Evolutionary conservation across 306 rosid species (phyloP), one percentile per base, ranked within the genome.

Genomic region (Abrus pulchellus): DNA sequence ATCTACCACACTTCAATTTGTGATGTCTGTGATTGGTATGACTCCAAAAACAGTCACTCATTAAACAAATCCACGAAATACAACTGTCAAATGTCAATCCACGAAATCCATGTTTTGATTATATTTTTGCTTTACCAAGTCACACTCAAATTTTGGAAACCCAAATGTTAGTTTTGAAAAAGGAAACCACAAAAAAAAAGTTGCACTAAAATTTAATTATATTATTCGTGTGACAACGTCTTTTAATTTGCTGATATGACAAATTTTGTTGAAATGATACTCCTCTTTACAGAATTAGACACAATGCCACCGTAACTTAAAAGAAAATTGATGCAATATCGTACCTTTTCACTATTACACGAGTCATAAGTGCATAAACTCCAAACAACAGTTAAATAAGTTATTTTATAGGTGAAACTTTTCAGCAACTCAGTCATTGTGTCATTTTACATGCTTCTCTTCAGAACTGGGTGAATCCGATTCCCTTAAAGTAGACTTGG

Each of bases 1-100:
- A 33, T 62, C 72, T 75, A 61, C 50, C 59, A 5, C 27, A 61
- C 54, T 40, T 38, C 63, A 71, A 71, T 34, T 11, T 72, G 50
- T 74, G 44, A 45, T 41, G 44, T 41, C 32, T 20, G 3, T 56
- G 9, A 56, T 57, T 30, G 79, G 32, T 27, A 52, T 60, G 60
- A 30, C 61, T 48, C 28, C 38, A 14, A 9, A 61, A 48, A 20
- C 71, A 61, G 27, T 5, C 47, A 3, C 32, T 49, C 68, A 32
- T 48, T 76, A 9, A 75, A 56, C 41, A 54, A 5, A 72, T 40
- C 55, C 54, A 29, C 43, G 5, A 43, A 43, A 28, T 57, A 14
- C 80, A 36, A 76, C 49, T 14, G 36, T 36, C 38, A 50, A 36
- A 38, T 32, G 72, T 34, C 60, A 5, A 10, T 48, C 60, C 59